Percentiles rank a stretch among this genome's conserved stretches.
These are phyloP conservation scores for Trichaptum fuscoviolaceum DNA, from an alignment of 768 basidiomycete genomes.

Conservation along the genomic window DNA sequence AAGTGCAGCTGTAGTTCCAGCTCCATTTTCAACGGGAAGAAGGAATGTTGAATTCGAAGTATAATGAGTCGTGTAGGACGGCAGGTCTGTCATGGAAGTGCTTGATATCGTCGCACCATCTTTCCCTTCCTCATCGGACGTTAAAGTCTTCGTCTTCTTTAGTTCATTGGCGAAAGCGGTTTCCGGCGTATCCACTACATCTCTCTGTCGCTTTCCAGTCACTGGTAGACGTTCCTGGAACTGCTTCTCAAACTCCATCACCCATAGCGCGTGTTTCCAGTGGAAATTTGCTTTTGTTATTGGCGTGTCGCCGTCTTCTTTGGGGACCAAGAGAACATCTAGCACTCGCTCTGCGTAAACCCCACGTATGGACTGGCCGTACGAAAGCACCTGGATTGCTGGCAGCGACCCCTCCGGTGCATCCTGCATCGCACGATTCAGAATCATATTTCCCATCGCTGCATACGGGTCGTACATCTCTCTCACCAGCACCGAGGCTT, in stretches of 20 bases:
- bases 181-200: too few relatives aligned
- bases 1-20: too few relatives aligned
- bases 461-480: not conserved
- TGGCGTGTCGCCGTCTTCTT: not conserved
- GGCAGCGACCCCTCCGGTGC: not conserved
- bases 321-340: not conserved
- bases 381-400: not conserved
- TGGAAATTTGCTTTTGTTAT: not conserved
- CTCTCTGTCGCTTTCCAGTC: not conserved
- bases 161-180: too few relatives aligned
- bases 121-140: too few relatives aligned
- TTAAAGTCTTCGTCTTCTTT: too few relatives aligned
- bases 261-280: not conserved
- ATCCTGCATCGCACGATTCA: not conserved
- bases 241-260: not conserved
- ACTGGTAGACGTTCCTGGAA: not conserved
- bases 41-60: too few relatives aligned
- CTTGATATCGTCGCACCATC: too few relatives aligned
- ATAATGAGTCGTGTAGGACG: too few relatives aligned
- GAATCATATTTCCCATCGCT: not conserved
- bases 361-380: not conserved
- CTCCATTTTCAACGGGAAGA: too few relatives aligned
- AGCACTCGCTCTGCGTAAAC: not conserved
- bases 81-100: too few relatives aligned
- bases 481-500: not conserved